Percentiles rank a stretch among this genome's conserved stretches.
These are phyloP conservation scores for Amanita rubescens DNA, from an alignment of 768 basidiomycete species.

Conservation along the genomic window DNA sequence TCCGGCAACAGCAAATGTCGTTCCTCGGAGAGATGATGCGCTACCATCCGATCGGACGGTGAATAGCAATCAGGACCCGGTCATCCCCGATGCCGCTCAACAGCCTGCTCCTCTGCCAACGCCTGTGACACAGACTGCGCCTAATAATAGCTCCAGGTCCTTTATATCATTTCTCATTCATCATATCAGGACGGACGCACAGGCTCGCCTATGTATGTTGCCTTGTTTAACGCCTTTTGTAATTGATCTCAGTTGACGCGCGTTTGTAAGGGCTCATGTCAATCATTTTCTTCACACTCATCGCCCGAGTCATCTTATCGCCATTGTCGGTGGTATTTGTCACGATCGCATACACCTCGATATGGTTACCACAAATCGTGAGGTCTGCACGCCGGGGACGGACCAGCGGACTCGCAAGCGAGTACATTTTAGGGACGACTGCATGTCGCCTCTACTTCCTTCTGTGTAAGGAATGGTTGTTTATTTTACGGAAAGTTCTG, in stretches of 20 bases:
- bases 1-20: constrained; percentile 17
- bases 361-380: constrained; percentile 85
- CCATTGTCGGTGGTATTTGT: constrained; percentile 62
- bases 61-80: constrained; percentile 7
- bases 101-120: constrained; percentile 15
- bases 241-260: constrained; percentile 7
- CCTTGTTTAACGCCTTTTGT: background rate
- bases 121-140: constrained; percentile 20
- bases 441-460: constrained; percentile 61
- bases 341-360: constrained; percentile 60
- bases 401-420: constrained; percentile 55
- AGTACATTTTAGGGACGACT: constrained; percentile 76
- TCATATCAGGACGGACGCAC: constrained; percentile 60
- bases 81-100: constrained; percentile 15
- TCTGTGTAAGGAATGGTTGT: constrained; percentile 50
- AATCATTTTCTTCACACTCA: constrained; percentile 60
- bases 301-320: constrained; percentile 68
- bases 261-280: constrained; percentile 50
- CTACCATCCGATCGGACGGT: constrained; percentile 9
- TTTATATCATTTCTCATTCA: constrained; percentile 47
- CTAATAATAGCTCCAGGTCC: constrained; percentile 20
- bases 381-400: constrained; percentile 67
- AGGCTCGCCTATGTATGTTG: constrained; percentile 60
- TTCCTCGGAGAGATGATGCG: constrained; percentile 13
- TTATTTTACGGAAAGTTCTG: background rate